Conservation (phyloP, 2,329 filamentous ascomycete species). For the Ascochyta viciae-villosae region DNA sequence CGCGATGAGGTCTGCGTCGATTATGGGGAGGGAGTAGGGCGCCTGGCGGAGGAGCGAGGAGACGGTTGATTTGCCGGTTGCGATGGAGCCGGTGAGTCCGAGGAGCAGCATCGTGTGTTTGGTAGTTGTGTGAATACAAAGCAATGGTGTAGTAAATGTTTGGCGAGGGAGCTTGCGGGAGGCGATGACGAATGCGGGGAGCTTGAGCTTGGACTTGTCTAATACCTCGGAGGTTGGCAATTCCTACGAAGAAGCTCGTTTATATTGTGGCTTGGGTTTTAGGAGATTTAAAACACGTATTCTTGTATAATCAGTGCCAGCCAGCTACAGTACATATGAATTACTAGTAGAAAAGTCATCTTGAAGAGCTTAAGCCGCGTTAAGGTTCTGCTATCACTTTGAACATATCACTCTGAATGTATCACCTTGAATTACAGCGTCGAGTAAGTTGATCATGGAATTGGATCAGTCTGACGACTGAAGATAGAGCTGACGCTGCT, state of each 20-base stretch:
- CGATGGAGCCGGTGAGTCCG: slow-evolving; percentile 94
- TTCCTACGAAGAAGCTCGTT: too few species aligned
- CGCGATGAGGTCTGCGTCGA: slow-evolving; percentile 92
- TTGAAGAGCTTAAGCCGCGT: too few species aligned
- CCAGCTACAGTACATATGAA: too few species aligned
- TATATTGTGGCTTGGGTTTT: too few species aligned
- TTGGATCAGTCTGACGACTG: background rate
- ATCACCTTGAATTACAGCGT: too few species aligned
- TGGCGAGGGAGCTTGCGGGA: background rate
- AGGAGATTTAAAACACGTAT: too few species aligned
- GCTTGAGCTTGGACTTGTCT: slow-evolving; percentile 14
- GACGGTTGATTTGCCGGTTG: slow-evolving; percentile 97
- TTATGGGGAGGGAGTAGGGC: slow-evolving; percentile 85
- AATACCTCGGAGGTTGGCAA: slow-evolving; percentile 12
- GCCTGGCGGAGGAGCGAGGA: slow-evolving; percentile 79
- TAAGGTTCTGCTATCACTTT: too few species aligned
- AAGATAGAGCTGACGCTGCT: slow-evolving; percentile 11
- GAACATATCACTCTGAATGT: too few species aligned
- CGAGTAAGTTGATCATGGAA: background rate
- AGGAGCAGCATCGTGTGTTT: slow-evolving; percentile 79
- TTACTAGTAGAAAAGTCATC: too few species aligned
- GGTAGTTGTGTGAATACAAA: background rate
- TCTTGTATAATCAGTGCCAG: too few species aligned
- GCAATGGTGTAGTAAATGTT: too few species aligned
- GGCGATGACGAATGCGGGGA: background rate